These are phyloP conservation scores for Gliomastix tumulicola DNA, from an alignment of 2,329 filamentous ascomycete species.

Conservation along the genomic window DNA sequence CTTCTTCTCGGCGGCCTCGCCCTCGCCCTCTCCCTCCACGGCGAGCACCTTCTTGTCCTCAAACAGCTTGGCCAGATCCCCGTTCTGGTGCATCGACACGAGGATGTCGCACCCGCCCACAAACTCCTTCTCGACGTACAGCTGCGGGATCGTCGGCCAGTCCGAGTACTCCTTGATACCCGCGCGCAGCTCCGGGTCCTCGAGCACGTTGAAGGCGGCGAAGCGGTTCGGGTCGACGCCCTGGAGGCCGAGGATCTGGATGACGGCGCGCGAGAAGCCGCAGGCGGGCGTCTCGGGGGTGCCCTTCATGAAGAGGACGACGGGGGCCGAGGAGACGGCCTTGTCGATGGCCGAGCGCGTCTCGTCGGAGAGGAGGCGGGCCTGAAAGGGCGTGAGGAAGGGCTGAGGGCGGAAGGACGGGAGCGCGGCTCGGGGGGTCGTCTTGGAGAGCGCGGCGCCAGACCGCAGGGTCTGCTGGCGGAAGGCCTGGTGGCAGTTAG, in stretches of 20 bases:
- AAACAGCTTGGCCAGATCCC: constrained; percentile 83
- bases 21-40: constrained; percentile 28
- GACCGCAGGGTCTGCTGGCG: constrained; percentile 27
- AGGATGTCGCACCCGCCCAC: constrained; percentile 96
- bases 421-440: constrained; percentile 1
- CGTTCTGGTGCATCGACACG: constrained; percentile 94
- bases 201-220: constrained; percentile 94
- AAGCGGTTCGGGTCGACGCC: constrained; percentile 95
- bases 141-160: constrained; percentile 96
- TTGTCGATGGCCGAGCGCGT: constrained; percentile 82
- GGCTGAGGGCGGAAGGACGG: constrained; percentile 6
- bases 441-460: constrained; percentile 11
- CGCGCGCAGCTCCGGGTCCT: constrained; percentile 78
- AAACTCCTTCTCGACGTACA: constrained; percentile 94
- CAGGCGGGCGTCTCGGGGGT: constrained; percentile 94
- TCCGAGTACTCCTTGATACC: constrained; percentile 99
- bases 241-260: constrained; percentile 91
- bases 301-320: constrained; percentile 99
- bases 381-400: constrained; percentile 28
- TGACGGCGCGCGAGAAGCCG: constrained; percentile 89
- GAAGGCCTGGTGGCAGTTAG: constrained; percentile 17
- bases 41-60: constrained; percentile 84
- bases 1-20: constrained; percentile 1
- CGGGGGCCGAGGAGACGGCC: constrained; percentile 78
- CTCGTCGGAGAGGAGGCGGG: constrained; percentile 71